Evolutionary conservation across 345 rosid genomes (phyloP).

Genomic region (Eucalyptus camaldulensis): DNA sequence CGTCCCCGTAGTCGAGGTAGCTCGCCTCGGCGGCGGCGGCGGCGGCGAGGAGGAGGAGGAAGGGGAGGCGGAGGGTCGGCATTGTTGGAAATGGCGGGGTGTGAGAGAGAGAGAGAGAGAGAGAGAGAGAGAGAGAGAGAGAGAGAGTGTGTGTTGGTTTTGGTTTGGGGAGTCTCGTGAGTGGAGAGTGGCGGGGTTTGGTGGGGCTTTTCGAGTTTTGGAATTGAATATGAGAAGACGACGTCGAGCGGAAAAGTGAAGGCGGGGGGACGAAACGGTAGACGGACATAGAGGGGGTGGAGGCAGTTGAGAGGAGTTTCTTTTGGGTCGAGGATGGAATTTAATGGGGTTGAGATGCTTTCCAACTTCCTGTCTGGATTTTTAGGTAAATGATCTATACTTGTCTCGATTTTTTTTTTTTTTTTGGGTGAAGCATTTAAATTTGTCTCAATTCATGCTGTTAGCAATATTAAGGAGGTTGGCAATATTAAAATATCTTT

Average conservation of each 20-base stretch:
- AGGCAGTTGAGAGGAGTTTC: not conserved
- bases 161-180: not conserved
- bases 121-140: not conserved
- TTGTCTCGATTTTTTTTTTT: not conserved
- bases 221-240: not conserved
- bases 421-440: not conserved
- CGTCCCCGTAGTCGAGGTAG: constrained; percentile 28
- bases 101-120: not conserved
- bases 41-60: not conserved
- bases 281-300: not conserved
- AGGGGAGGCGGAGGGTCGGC: not conserved
- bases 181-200: not conserved
- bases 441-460: not conserved
- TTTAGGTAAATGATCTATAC: not conserved
- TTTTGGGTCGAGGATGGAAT: not conserved
- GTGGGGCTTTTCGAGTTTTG: not conserved
- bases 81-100: not conserved
- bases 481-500: too few relatives aligned
- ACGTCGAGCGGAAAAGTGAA: not conserved
- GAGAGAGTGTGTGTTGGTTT: not conserved
- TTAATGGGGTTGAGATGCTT: not conserved
- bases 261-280: too few relatives aligned
- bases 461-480: too few relatives aligned
- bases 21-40: not conserved
- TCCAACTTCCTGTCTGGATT: not conserved